These are phyloP conservation scores for Filobasidium wieringae DNA, from an alignment of 768 basidiomycete species.

Conservation along the genomic window DNA sequence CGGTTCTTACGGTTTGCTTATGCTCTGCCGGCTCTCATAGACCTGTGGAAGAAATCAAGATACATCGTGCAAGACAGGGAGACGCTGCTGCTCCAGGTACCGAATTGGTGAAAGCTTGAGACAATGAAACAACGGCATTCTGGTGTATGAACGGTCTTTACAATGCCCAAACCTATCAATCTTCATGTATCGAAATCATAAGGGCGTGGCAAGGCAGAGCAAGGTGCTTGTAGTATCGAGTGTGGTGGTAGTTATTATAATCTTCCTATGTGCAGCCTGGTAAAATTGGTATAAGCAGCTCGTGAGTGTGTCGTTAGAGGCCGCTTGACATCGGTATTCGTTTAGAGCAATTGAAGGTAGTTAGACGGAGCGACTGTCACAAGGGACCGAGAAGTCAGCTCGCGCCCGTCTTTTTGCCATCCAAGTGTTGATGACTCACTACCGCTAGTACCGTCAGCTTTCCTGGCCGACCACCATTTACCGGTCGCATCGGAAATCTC, in stretches of 20 bases:
- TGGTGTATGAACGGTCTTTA: no score
- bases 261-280: no score
- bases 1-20: neutral
- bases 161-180: no score
- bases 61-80: slow-evolving; percentile 57
- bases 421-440: slow-evolving; percentile 19
- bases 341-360: slow-evolving; percentile 27
- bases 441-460: slow-evolving; percentile 27
- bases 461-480: slow-evolving; percentile 39
- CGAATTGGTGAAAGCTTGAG: neutral
- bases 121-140: no score
- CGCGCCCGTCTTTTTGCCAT: neutral
- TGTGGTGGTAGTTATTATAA: no score
- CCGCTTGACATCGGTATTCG: neutral
- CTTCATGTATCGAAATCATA: no score
- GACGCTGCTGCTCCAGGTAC: slow-evolving; percentile 15
- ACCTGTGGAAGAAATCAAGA: slow-evolving; percentile 73
- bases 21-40: slow-evolving; percentile 23
- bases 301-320: no score
- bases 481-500: slow-evolving; percentile 80
- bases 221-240: no score
- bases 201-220: no score
- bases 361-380: slow-evolving; percentile 34
- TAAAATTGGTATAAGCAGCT: no score
- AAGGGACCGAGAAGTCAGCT: neutral